A percentile compares a stretch with the other conserved stretches of the same genome.
Conservation (phyloP, 495 filamentous ascomycete species). For the Rhypophila decipiens region DNA sequence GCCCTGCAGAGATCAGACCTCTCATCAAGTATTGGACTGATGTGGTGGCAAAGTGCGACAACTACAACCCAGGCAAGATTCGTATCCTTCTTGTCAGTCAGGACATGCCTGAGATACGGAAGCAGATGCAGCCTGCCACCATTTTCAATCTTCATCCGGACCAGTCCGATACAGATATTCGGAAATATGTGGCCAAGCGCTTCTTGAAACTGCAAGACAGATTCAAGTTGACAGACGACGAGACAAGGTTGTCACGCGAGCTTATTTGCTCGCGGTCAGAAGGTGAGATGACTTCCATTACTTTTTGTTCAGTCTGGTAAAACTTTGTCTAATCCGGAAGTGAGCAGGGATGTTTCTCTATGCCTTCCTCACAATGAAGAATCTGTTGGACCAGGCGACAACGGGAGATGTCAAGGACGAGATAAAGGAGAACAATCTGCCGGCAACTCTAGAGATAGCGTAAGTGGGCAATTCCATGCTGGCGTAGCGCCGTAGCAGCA, state of each 20-base stretch:
- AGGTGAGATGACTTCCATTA: constrained; percentile 2
- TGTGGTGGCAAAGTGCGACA: constrained; percentile 17
- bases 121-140: constrained; percentile 16
- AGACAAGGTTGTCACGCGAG: constrained; percentile 2
- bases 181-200: constrained; percentile 17
- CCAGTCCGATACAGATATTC: constrained; percentile 27
- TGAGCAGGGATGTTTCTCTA: constrained; percentile 45
- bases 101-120: constrained; percentile 25
- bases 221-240: constrained; percentile 15
- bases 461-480: constrained; percentile 15
- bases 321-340: background rate
- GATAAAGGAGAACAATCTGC: constrained; percentile 24
- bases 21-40: constrained; percentile 20
- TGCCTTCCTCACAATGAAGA: constrained; percentile 37
- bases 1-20: constrained; percentile 19
- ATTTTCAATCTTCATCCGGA: constrained; percentile 16
- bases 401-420: constrained; percentile 22
- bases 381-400: constrained; percentile 29
- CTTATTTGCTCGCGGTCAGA: constrained; percentile 7
- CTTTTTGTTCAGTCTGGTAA: too few species aligned
- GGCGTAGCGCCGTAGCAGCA: background rate
- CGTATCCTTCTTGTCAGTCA: constrained; percentile 37
- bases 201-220: constrained; percentile 17
- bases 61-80: constrained; percentile 20
- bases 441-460: constrained; percentile 32